phyloP scores from a whole-genome alignment of 2,329 filamentous ascomycete genomes.

The Pseudofabraea citricarpa region DNA sequence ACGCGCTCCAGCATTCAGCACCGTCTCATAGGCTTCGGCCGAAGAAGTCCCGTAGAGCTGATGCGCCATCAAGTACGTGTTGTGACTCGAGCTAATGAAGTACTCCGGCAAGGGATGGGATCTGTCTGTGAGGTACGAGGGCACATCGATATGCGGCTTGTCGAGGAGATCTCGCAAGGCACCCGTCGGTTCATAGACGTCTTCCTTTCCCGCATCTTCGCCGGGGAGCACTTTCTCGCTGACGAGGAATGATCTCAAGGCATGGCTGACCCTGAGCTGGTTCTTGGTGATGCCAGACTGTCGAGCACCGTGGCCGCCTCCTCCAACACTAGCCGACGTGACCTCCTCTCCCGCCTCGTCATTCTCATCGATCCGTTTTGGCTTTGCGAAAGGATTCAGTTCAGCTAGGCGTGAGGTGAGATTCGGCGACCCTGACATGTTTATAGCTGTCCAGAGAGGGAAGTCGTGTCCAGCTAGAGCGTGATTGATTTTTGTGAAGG shows the following conservation, averaged over 20 bases:
- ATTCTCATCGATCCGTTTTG: neutral
- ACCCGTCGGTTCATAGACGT: slow-evolving; percentile 34
- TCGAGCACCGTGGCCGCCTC: slow-evolving; percentile 16
- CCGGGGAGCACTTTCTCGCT: slow-evolving; percentile 45
- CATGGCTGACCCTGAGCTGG: slow-evolving; percentile 53
- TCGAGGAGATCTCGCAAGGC: slow-evolving; percentile 48
- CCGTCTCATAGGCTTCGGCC: slow-evolving; percentile 58
- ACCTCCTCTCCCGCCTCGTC: neutral
- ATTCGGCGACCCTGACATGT: neutral
- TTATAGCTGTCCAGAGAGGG: too few relatives aligned
- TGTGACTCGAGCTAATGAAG: slow-evolving; percentile 69
- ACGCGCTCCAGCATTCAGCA: slow-evolving; percentile 56
- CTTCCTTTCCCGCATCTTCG: slow-evolving; percentile 41
- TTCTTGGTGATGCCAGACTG: slow-evolving; percentile 41
- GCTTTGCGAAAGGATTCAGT: neutral
- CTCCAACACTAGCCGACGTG: slow-evolving; percentile 7
- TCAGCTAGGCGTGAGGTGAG: slow-evolving; percentile 1
- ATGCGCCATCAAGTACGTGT: slow-evolving; percentile 67
- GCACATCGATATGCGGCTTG: slow-evolving; percentile 53
- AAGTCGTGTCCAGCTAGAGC: too few relatives aligned
- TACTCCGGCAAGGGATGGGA: slow-evolving; percentile 62
- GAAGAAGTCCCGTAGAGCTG: slow-evolving; percentile 62
- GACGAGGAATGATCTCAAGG: slow-evolving; percentile 50
- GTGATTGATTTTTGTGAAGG: too few relatives aligned
- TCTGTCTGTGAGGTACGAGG: slow-evolving; percentile 48